Base-by-base conservation (phyloP, 129 eudicot species). In the Smallanthus sonchifolius region DNA sequence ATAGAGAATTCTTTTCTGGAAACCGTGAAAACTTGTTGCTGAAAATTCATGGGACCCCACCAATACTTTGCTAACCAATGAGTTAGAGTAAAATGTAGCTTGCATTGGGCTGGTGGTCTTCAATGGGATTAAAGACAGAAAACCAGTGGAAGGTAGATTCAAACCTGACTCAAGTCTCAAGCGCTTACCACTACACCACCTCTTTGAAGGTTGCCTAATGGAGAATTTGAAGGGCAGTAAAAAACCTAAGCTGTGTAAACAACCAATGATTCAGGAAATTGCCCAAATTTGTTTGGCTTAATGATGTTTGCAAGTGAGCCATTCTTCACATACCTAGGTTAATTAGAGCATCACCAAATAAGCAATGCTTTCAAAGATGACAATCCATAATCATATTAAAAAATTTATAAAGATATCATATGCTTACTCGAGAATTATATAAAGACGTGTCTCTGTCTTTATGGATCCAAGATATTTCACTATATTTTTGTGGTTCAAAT, bases 251-350 rank as follows among this genome's bases (percentile, higher is more conserved):
- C 83, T 62, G 91, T 90, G 76, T 94, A 94, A 74, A 91, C 88
- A 78, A 94, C 98, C 79, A 94, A 75, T 5, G 96, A 86, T 80
- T 94, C 98, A 61, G 98, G 97, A 74, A 94, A 88, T 40, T 97
- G 98, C 70, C 98, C 98, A 79, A 94, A 94, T 75, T 94, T 94
- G 66, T 82, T 88, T 66, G 98, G 97, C 83, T 94, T 94, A 57
- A 94, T 86, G 47, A 94, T 90, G 83, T 94, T 94, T 34, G 97
- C 98, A 60, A 94, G 93, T 51, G 98, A 94, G 35, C 98, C 98
- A 83, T 94, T 94, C 80, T 94, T 97, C 88, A 94, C 98, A 70
- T 90, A 94, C 83, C 98, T 94, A 44, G 57, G 30, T 68, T 49
- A 60, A 39, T 66, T 64, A 78, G 42, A 40, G 66, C 48, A 77